These are phyloP conservation scores for Boletus eberwhitei DNA, from an alignment of 768 basidiomycete species.

Conservation along the genomic window DNA sequence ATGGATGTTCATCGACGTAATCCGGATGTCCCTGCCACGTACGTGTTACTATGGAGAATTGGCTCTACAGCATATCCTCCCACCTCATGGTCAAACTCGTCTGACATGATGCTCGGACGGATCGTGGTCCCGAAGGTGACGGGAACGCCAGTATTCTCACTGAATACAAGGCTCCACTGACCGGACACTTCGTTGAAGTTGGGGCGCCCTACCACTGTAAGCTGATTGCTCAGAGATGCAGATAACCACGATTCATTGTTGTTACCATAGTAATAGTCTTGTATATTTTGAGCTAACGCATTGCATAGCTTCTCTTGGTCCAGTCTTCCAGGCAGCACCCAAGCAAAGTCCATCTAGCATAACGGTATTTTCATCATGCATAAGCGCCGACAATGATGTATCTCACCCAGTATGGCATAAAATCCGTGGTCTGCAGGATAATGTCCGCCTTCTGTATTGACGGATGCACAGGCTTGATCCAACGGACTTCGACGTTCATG, in stretches of 20 bases:
- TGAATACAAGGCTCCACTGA: background rate
- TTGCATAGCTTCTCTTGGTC: background rate
- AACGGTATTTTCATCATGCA: background rate
- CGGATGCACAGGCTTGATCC: background rate
- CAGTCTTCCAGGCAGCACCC: slow-evolving; percentile 1
- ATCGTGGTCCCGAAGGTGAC: background rate
- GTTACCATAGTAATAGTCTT: background rate
- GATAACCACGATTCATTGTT: background rate
- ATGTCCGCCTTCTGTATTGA: background rate
- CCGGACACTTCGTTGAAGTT: background rate
- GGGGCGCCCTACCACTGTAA: background rate
- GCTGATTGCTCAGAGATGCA: background rate
- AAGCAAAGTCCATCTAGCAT: slow-evolving; percentile 4
- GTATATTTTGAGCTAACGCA: background rate
- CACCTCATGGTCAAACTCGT: slow-evolving; percentile 1
- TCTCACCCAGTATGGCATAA: slow-evolving; percentile 5
- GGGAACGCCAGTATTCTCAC: background rate
- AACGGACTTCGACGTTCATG: background rate
- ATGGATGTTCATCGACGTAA: background rate
- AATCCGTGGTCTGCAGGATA: background rate
- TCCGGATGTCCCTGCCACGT: background rate
- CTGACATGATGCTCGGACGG: background rate
- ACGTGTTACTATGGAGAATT: background rate
- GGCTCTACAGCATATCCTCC: background rate
- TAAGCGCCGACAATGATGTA: too few species aligned